Percentiles rank a stretch among this genome's conserved stretches.
Evolutionary conservation across 2,329 filamentous ascomycete species (phyloP).

Genomic region (Kalmusia sp.): DNA sequence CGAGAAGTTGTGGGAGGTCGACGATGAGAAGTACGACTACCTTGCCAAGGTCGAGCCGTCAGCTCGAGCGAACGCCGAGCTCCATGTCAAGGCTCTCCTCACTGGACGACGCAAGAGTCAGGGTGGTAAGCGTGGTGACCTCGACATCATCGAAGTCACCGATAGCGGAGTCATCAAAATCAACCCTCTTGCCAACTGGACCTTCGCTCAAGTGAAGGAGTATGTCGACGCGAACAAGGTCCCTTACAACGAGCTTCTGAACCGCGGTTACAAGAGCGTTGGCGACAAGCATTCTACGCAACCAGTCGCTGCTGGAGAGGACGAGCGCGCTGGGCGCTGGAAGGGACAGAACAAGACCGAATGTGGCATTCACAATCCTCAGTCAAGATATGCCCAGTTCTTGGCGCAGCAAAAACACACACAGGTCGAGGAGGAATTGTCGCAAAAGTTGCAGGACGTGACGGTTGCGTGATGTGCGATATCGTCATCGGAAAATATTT

Average conservation of each 20-base stretch:
- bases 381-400: constrained; percentile 89
- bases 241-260: constrained; percentile 90
- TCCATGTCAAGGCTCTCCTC: constrained; percentile 87
- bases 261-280: constrained; percentile 96
- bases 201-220: constrained; percentile 84
- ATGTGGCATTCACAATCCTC: constrained; percentile 98
- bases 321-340: constrained; percentile 96
- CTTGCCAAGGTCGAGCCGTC: constrained; percentile 97
- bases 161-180: constrained; percentile 94
- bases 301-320: constrained; percentile 88
- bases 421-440: constrained; percentile 48
- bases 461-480: constrained; percentile 27
- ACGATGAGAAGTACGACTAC: constrained; percentile 93
- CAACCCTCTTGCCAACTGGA: constrained; percentile 96
- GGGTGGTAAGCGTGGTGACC: constrained; percentile 87
- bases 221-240: constrained; percentile 89
- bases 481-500: constrained; percentile 23
- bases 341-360: constrained; percentile 96
- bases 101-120: constrained; percentile 92
- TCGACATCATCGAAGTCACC: constrained; percentile 92
- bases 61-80: constrained; percentile 85
- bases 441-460: constrained; percentile 39
- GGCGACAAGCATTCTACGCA: constrained; percentile 98
- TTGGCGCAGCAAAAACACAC: constrained; percentile 77
- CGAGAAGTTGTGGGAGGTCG: constrained; percentile 80